A percentile compares a stretch with the other conserved stretches of the same genome.
phyloP scores from a whole-genome alignment of 371 early-diverging fungal species.

The Fennellomyces sp. region DNA sequence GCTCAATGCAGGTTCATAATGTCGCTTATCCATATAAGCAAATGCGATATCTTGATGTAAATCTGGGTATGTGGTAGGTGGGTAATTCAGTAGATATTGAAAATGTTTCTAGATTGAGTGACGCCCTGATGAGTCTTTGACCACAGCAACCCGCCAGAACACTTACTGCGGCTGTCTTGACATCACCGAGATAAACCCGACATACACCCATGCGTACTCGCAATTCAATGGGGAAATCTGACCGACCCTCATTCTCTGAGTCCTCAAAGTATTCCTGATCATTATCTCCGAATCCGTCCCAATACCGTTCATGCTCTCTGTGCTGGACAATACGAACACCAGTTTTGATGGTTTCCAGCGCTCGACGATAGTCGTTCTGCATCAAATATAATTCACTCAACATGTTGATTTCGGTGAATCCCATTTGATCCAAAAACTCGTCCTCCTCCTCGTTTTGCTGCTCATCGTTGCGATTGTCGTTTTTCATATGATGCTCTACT shows the following conservation, averaged over 20 bases:
- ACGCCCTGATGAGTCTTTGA: background rate
- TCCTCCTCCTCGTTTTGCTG: conserved; percentile 35
- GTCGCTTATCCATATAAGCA: conserved; percentile 71
- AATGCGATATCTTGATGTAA: conserved; percentile 84
- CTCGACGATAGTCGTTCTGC: conserved; percentile 72
- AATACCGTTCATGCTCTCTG: conserved; percentile 65
- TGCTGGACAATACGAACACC: conserved; percentile 73
- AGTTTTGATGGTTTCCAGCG: conserved; percentile 69
- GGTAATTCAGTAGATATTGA: conserved; percentile 54
- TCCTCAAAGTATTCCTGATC: conserved; percentile 55
- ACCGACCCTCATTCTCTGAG: conserved; percentile 15
- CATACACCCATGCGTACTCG: conserved; percentile 86
- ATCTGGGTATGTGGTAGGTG: conserved; percentile 70
- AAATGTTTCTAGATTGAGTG: conserved; percentile 63
- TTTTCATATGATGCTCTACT: conserved; percentile 38
- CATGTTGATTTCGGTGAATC: conserved; percentile 84
- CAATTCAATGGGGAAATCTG: conserved; percentile 78
- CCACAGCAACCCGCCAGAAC: background rate
- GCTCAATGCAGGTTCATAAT: conserved; percentile 66
- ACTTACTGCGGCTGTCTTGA: conserved; percentile 66
- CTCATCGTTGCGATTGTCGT: conserved; percentile 21
- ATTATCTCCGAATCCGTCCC: conserved; percentile 54
- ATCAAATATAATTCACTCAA: conserved; percentile 84
- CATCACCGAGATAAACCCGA: conserved; percentile 73
- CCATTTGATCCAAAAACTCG: conserved; percentile 48